A percentile compares a stretch with the other conserved stretches of the same genome.
Evolutionary conservation across 306 rosid species (phyloP).

Genomic region (Sicyos baderoa): DNA sequence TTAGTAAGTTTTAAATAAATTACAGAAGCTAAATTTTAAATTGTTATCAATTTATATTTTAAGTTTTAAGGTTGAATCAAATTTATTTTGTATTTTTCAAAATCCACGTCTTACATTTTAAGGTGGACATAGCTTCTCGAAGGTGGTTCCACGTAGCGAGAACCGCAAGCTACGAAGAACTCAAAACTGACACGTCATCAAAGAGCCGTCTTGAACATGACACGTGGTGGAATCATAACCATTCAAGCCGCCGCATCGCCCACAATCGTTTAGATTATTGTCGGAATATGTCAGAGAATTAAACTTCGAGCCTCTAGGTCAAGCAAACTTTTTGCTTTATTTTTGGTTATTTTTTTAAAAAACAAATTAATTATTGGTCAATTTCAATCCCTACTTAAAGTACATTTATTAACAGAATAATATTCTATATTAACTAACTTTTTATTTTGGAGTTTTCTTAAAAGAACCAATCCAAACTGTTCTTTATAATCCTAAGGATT

Average conservation of each 20-base stretch:
- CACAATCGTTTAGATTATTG: background rate
- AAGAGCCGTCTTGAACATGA: background rate
- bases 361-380: background rate
- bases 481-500: background rate
- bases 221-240: background rate
- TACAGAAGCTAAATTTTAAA: too few species aligned
- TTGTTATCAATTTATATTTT: too few species aligned
- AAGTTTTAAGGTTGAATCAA: too few species aligned
- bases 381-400: background rate
- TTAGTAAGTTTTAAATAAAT: too few species aligned
- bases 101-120: too few species aligned
- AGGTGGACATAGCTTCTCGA: background rate
- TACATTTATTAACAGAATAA: background rate
- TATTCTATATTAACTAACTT: background rate
- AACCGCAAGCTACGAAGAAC: background rate
- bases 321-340: background rate
- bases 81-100: too few species aligned
- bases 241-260: background rate
- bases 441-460: background rate
- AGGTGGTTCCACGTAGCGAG: background rate
- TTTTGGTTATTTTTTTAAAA: background rate
- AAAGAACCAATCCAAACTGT: conserved; percentile 10
- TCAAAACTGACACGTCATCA: background rate
- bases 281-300: background rate
- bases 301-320: background rate